Evolutionary conservation across 352 stramenopile species (phyloP).

Genomic region (Phytophthora citrophthora): DNA sequence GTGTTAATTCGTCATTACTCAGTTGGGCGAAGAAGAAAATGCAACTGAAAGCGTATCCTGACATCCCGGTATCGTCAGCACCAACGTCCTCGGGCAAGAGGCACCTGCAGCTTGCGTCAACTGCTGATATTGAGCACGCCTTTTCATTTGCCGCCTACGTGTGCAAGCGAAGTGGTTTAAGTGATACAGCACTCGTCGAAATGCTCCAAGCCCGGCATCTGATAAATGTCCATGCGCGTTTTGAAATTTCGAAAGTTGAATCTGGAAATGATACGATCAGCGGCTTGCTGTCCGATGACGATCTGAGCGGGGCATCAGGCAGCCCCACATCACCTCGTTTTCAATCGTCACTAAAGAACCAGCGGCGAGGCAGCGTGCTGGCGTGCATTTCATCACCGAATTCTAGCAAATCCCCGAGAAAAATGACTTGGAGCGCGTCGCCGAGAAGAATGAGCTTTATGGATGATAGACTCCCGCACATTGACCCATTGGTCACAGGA

Average conservation of each 20-base stretch:
- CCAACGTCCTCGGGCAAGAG: slow-evolving; percentile 19
- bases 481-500: slow-evolving; percentile 23
- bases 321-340: slow-evolving; percentile 40
- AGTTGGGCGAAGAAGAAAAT: slow-evolving; percentile 69
- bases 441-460: slow-evolving; percentile 69
- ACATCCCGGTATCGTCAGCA: slow-evolving; percentile 11
- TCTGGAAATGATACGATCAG: slow-evolving; percentile 10
- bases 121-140: slow-evolving; percentile 81
- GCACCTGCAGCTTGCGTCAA: slow-evolving; percentile 49
- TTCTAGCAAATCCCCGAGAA: slow-evolving; percentile 14
- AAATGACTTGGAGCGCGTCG: slow-evolving; percentile 42
- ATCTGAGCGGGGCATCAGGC: slow-evolving; percentile 2
- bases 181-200: slow-evolving; percentile 82
- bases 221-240: slow-evolving; percentile 74
- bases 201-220: slow-evolving; percentile 88
- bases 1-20: slow-evolving; percentile 63
- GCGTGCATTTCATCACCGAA: slow-evolving; percentile 32
- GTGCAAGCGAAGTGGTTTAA: slow-evolving; percentile 84
- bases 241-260: slow-evolving; percentile 58
- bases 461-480: slow-evolving; percentile 33
- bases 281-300: slow-evolving; percentile 8
- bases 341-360: slow-evolving; percentile 30
- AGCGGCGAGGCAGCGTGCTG: slow-evolving; percentile 18
- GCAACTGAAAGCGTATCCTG: slow-evolving; percentile 33
- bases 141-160: slow-evolving; percentile 86